These are phyloP conservation scores for Echria macrotheca DNA, from an alignment of 495 filamentous ascomycete genomes.

Conservation along the genomic window DNA sequence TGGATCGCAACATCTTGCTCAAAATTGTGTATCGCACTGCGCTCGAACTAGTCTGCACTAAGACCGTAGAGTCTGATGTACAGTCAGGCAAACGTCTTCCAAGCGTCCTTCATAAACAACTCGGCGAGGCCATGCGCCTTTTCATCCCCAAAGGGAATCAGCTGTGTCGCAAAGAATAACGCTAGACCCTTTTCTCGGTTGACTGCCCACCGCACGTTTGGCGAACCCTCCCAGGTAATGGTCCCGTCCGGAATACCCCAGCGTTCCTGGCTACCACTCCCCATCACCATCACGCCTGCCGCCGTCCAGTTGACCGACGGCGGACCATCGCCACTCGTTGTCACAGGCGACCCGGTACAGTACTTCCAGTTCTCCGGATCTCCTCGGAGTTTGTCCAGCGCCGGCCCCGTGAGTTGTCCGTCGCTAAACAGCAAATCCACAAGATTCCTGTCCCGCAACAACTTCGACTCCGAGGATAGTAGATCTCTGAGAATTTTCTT, in stretches of 20 bases:
- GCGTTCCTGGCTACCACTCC: background rate
- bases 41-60: too few relatives aligned
- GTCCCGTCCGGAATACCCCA: constrained; percentile 7
- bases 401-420: background rate
- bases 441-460: background rate
- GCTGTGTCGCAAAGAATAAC: constrained; percentile 9
- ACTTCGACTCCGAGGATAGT: background rate
- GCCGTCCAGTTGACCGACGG: constrained; percentile 6
- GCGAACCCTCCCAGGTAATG: constrained; percentile 8
- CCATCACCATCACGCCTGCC: constrained; percentile 4
- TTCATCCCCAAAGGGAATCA: constrained; percentile 8
- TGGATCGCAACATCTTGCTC: too few relatives aligned
- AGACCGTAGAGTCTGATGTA: too few relatives aligned
- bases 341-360: background rate
- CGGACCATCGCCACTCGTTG: background rate
- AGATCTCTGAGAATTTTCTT: background rate
- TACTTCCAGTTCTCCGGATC: constrained; percentile 9
- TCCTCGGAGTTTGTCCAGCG: background rate
- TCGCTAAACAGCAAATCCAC: constrained; percentile 7
- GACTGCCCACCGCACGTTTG: constrained; percentile 7
- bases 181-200: constrained; percentile 11
- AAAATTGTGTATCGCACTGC: too few relatives aligned
- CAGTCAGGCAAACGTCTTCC: constrained; percentile 6
- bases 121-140: background rate
- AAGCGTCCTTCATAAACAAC: constrained; percentile 5